Evolutionary conservation across 148 eudicot genomes (phyloP).

Genomic region (Heliamphora exappendiculata): DNA sequence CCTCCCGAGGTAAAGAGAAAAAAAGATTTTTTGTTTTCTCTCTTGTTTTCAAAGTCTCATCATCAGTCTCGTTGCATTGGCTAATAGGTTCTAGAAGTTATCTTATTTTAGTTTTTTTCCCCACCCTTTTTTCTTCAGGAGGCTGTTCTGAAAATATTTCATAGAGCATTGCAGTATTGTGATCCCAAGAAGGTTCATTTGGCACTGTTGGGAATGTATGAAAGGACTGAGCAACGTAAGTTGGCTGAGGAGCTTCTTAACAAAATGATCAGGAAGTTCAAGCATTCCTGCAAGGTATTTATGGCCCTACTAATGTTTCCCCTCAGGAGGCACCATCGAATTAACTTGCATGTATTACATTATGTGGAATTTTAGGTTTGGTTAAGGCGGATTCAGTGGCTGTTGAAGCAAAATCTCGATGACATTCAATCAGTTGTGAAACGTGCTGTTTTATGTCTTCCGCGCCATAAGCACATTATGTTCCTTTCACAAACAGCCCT

Average conservation of each 20-base stretch:
- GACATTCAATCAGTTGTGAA: constrained; percentile 49
- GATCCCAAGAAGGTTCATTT: constrained; percentile 80
- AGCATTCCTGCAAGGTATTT: constrained; percentile 69
- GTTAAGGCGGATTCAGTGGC: constrained; percentile 68
- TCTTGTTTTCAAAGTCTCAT: not conserved
- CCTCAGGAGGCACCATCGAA: not conserved
- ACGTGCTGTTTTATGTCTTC: constrained; percentile 75
- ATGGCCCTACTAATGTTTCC: not conserved
- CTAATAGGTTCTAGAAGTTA: not conserved
- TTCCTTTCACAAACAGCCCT: constrained; percentile 70
- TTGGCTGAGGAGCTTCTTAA: constrained; percentile 72
- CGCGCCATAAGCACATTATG: constrained; percentile 65
- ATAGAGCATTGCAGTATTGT: constrained; percentile 82
- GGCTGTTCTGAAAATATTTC: constrained; percentile 63
- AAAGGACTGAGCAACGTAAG: constrained; percentile 70
- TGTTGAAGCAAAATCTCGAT: constrained; percentile 52
- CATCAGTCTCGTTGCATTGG: not conserved
- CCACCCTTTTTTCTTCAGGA: constrained; percentile 66
- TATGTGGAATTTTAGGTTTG: constrained; percentile 47
- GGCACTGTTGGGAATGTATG: constrained; percentile 74
- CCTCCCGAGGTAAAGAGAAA: constrained; percentile 59
- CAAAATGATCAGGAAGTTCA: constrained; percentile 83
- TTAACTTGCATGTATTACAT: not conserved
- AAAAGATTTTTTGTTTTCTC: not conserved
- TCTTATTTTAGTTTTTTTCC: not conserved